Evolutionary conservation across 495 filamentous ascomycete species (phyloP).

Genomic region (Collariella sp.): DNA sequence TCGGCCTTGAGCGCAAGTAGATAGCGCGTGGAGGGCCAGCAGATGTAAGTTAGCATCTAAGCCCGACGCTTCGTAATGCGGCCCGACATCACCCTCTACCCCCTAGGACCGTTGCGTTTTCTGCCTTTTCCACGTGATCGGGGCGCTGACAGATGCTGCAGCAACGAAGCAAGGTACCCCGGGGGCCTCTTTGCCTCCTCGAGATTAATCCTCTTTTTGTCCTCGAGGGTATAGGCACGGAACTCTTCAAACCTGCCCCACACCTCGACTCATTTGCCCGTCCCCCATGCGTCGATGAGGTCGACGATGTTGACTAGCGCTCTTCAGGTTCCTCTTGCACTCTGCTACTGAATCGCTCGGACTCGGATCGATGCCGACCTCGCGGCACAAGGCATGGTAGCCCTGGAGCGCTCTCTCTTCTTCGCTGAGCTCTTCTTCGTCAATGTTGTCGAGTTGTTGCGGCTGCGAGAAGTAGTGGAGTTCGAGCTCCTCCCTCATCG

Average conservation of each 20-base stretch:
- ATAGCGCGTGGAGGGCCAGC: no score
- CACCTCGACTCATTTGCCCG: slow-evolving; percentile 17
- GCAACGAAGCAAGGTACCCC: slow-evolving; percentile 32
- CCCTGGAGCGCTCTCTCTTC: slow-evolving; percentile 14
- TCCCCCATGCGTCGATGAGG: slow-evolving; percentile 38
- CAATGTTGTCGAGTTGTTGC: slow-evolving; percentile 4
- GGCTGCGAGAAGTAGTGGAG: slow-evolving; percentile 25
- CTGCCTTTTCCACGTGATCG: neutral
- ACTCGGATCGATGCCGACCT: slow-evolving; percentile 27
- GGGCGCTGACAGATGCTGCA: slow-evolving; percentile 21
- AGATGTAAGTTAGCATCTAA: no score
- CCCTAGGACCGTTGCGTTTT: neutral
- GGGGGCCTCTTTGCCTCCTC: slow-evolving; percentile 32
- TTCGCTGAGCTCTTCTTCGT: slow-evolving; percentile 1
- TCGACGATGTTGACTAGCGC: slow-evolving; percentile 46
- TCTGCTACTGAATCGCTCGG: slow-evolving; percentile 20
- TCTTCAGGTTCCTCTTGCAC: slow-evolving; percentile 28
- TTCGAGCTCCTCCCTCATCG: slow-evolving; percentile 26
- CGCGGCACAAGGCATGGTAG: slow-evolving; percentile 27
- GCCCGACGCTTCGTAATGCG: neutral
- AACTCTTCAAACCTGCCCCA: slow-evolving; percentile 31
- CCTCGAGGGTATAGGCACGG: slow-evolving; percentile 30
- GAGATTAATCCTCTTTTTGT: slow-evolving; percentile 28
- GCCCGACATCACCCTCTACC: neutral
- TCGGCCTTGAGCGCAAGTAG: no score